Evolutionary conservation across 2,329 filamentous ascomycete genomes (phyloP).

Genomic region (Celoporthe dispersa): DNA sequence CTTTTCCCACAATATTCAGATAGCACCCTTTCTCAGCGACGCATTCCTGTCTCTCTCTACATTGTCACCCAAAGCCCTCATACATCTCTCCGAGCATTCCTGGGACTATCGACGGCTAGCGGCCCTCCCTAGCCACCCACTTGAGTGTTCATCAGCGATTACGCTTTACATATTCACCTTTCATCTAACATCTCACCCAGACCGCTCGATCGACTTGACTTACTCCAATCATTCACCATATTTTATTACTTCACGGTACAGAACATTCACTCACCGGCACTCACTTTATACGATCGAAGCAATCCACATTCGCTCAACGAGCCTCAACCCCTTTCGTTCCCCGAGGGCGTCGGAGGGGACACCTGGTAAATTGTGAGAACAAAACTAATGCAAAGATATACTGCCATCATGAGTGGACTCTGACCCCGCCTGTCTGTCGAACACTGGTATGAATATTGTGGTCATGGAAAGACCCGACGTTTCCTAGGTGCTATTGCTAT

Average conservation of each 20-base stretch:
- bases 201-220: too few relatives aligned
- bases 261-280: not conserved
- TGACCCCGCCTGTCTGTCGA: not conserved
- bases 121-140: not conserved
- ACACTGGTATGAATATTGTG: not conserved
- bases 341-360: too few relatives aligned
- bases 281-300: not conserved
- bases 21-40: not conserved
- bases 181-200: not conserved
- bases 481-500: not conserved
- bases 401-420: not conserved
- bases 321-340: not conserved
- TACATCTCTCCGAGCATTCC: not conserved
- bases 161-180: not conserved
- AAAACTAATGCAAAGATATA: not conserved
- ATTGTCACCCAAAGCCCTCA: too few relatives aligned
- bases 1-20: not conserved
- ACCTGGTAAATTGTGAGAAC: not conserved
- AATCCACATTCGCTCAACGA: not conserved
- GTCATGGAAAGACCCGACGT: not conserved
- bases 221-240: not conserved
- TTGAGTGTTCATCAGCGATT: not conserved
- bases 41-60: not conserved
- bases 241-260: not conserved
- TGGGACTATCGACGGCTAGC: not conserved